Base-by-base conservation (phyloP, 2,329 filamentous ascomycete genomes). In the Hymenoscyphus fraxineus region DNA sequence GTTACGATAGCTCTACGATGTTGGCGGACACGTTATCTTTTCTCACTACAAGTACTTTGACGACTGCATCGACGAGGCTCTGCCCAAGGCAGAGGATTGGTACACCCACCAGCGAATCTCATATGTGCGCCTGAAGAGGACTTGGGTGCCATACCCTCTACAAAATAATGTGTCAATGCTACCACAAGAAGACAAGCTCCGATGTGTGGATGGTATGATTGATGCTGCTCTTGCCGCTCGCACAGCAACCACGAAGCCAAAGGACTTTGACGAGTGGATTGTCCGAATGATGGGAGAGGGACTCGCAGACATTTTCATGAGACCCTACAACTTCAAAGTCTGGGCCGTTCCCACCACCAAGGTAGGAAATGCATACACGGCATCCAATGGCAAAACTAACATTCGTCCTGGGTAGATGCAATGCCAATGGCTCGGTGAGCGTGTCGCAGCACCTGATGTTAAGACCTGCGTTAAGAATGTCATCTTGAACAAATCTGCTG, bases 121-220 rank as follows among this genome's bases (percentile, higher is more conserved):
- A 69, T 99, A 99, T 79, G 94, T 99, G 73, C 93, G 95, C 77
- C 97, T 93, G 89, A 94, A 96, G 88, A 85, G 85, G 71, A 85
- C 92, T 76, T 99, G 95, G 95, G 95, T 99, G 65, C 94, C 95
- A 62, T 99, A 99, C 82, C 95, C 95, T 69, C 97, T 99, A 89
- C 95, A 99, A 84, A 99, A 98, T 88, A 99, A 99, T 85, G 94
- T 99, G 77, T 96, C 95, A 75, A 94, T 97, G 88, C 82, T 99
- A 76, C 91, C 92, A 78, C 96, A 97, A 84, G 92, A 97, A 71
- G 95, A 99, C 75, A 93, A 99, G 82, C 93, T 97, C 71, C 89
- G 86, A 76, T 96, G 92, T 79, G 89, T 99, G 74, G 92, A 98
- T 72, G 94, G 94, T 70, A 88, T 99, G 83, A 97, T 99, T 72